Evolutionary conservation across 2,329 filamentous ascomycete species (phyloP).

Genomic region (Alternaria rosae): DNA sequence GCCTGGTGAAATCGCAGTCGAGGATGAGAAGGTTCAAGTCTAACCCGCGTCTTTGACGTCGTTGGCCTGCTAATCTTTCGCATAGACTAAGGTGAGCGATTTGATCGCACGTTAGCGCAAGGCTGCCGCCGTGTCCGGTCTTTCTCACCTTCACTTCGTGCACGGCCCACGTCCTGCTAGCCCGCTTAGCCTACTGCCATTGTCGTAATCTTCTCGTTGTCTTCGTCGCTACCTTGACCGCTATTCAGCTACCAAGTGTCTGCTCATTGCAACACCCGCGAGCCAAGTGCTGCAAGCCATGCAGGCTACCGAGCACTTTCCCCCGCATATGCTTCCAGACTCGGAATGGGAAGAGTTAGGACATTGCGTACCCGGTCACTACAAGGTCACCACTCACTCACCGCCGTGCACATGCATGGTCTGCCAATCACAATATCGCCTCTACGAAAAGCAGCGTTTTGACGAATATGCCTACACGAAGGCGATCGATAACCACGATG

Average conservation of each 20-base stretch:
- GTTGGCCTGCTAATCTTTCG: background rate
- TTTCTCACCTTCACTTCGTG: background rate
- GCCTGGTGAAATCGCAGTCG: too few relatives aligned
- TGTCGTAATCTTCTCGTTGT: background rate
- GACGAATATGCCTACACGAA: background rate
- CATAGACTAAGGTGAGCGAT: background rate
- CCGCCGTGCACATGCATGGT: background rate
- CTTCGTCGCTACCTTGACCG: too few relatives aligned
- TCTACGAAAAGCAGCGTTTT: background rate
- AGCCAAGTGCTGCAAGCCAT: background rate
- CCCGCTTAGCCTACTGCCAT: background rate
- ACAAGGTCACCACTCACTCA: background rate
- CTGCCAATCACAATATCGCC: background rate
- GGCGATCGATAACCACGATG: accelerated
- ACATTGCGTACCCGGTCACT: background rate
- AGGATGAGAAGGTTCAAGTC: too few relatives aligned
- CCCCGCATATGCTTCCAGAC: background rate
- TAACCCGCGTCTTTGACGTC: too few relatives aligned
- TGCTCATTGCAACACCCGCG: background rate
- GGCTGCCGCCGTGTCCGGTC: background rate
- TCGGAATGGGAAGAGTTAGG: too few relatives aligned
- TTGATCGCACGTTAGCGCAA: too few relatives aligned
- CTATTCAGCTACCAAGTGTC: too few relatives aligned
- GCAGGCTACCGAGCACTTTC: background rate
- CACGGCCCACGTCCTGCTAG: background rate